Base-by-base conservation (phyloP, 495 filamentous ascomycete species). In the Tuber umbilicatum region DNA sequence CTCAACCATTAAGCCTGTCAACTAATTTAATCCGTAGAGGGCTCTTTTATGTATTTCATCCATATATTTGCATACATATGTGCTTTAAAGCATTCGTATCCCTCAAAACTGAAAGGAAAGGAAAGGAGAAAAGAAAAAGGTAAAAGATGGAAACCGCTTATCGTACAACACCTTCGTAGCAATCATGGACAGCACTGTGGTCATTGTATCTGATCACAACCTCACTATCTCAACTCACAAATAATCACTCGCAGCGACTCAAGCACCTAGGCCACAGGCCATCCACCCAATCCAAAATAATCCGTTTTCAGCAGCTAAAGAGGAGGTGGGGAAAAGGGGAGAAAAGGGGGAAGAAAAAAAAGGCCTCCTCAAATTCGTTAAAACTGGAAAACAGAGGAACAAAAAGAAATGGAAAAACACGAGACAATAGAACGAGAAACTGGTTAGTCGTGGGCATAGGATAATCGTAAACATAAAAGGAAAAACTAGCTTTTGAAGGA, bases 191-290 rank as follows among this genome's bases (percentile, higher is more conserved):
- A 64, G 55, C 55, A 16, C 55, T 64, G 27, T 17, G 55, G 27
- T 64, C 55, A 64, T 35, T 64, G 16, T 16, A 16, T 31, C 55
- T 64, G 55, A 64, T 64, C 55, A 64, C 55, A 64, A 27, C 16
- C n/a, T 70, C 69, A 39, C 41, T 21, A 41, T 68, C 73, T 75
- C 27, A 55, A 47, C 70, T 75, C 74, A 75, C 69, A 19, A 41
- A 38, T 68, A 60, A 69, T 75, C 70, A 75, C 74, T 75, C 74
- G 74, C 42, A 69, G 38, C 31, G 35, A 40, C 45, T 43, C 38
- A 67, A 69, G 70, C 38, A 43, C 73, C 68, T 1, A 39, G 19
- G 17, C 38, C 23, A 42, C 23, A 41, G 39, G 19, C 38, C 42
- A n/a, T 19, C 40, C 38, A 16, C 27, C 35, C 69, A 35, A 60